Base-by-base conservation (phyloP, 257 asterid species). In the Solanum piurae region DNA sequence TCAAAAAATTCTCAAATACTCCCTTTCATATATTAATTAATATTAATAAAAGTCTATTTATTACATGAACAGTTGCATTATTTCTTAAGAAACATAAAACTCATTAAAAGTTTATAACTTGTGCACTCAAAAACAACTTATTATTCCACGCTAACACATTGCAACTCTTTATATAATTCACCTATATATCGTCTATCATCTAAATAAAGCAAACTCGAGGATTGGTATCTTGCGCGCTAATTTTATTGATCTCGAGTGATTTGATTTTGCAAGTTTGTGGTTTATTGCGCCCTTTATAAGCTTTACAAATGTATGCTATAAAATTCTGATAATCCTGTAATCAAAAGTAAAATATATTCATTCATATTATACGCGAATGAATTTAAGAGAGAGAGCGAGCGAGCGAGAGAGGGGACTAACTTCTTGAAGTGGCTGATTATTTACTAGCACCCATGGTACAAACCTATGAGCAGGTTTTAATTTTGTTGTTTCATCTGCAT, bases 361-460 rank as follows among this genome's bases (percentile, higher is more conserved):
- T 75, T 10, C 8, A 25, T 58, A 27, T 82, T 6, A 7, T 60
- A 36, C 10, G 20, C 1, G 1, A 58, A 86, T 0, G 16, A 25
- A 77, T 1, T 62, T 12, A 12, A 7, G 33, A 25, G 34, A 66
- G 7, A 13, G 69, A 38, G 11, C 20, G 8, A 37, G 20, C 21
- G 12, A 21, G 87, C 9, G 29, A 25, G 31, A 40, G 18, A 64
- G 64, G 11, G 38, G 86, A 90, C 95, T 88, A 62, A 96, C 98
- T 83, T 93, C 94, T 93, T 92, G 93, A 83, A 96, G 95, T 85
- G 99, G 95, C 44, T 62, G 85, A 88, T 92, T 89, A 88, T 97
- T 91, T 85, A 97, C 98, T 21, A 95, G 92, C 37, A 97, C 96
- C 99, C 98, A 95, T 38, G 99, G 99, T 31, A 97, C 98, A 87